Evolutionary conservation across 2,329 filamentous ascomycete genomes (phyloP).

Genomic region (Pseudomassariella vexata): DNA sequence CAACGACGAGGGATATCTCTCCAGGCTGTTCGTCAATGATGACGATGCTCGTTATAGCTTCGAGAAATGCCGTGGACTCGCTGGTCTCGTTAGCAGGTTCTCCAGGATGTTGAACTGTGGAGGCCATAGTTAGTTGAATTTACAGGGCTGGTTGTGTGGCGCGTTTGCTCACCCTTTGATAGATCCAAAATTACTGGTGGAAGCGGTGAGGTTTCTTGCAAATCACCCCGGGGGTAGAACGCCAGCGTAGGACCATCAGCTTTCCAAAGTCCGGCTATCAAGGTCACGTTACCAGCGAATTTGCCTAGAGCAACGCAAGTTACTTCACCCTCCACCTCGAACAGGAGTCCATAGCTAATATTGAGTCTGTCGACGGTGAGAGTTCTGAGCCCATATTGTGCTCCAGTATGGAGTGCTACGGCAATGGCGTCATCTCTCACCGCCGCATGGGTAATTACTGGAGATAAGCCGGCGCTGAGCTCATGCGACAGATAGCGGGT

Average conservation of each 20-base stretch:
- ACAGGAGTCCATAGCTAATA: slow-evolving; percentile 21
- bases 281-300: slow-evolving; percentile 9
- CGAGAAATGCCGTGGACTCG: too few species aligned
- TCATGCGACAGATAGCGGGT: slow-evolving; percentile 25
- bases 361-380: slow-evolving; percentile 28
- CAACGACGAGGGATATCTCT: slow-evolving; percentile 31
- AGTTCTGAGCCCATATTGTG: slow-evolving; percentile 31
- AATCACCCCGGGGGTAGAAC: slow-evolving; percentile 10
- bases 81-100: too few species aligned
- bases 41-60: slow-evolving; percentile 42
- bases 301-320: slow-evolving; percentile 35
- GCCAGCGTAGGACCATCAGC: slow-evolving; percentile 11
- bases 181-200: too few species aligned
- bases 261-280: slow-evolving; percentile 18
- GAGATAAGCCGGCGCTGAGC: slow-evolving; percentile 19
- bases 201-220: background rate
- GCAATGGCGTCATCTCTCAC: slow-evolving; percentile 32
- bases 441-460: slow-evolving; percentile 36
- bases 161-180: too few species aligned
- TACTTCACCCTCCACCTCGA: slow-evolving; percentile 38
- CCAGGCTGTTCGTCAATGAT: slow-evolving; percentile 20
- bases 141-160: slow-evolving; percentile 4
- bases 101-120: background rate
- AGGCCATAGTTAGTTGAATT: background rate
- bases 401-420: slow-evolving; percentile 32